These are phyloP conservation scores for Lablab purpureus DNA, from an alignment of 306 rosid species.

Conservation along the genomic window DNA sequence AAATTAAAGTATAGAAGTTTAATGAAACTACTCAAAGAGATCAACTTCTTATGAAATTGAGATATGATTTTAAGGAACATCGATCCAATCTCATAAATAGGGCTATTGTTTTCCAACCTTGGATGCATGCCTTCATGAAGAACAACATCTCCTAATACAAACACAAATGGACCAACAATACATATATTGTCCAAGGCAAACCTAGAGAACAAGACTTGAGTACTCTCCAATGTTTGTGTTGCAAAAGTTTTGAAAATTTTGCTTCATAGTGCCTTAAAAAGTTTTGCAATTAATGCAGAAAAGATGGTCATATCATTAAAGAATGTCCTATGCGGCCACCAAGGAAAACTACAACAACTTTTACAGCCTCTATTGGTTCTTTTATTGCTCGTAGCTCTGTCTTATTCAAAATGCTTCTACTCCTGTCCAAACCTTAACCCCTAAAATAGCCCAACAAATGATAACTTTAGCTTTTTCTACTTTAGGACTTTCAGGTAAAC, in stretches of 20 bases:
- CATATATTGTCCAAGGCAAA: neutral
- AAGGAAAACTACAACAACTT: neutral
- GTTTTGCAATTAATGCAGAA: neutral
- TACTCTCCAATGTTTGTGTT: neutral
- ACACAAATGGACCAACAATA: neutral
- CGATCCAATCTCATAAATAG: neutral
- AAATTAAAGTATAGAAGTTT: neutral
- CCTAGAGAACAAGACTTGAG: neutral
- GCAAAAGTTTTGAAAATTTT: too few relatives aligned
- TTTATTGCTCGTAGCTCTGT: too few relatives aligned
- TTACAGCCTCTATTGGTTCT: neutral
- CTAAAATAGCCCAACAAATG: conserved; percentile 19
- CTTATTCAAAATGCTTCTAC: too few relatives aligned
- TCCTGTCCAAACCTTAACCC: neutral
- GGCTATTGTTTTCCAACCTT: fast-evolving
- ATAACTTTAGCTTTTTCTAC: neutral
- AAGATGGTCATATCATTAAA: neutral
- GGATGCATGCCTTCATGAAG: neutral
- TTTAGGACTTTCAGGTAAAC: neutral
- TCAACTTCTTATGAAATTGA: too few relatives aligned
- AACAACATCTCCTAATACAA: neutral
- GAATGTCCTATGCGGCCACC: neutral
- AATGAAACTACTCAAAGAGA: neutral
- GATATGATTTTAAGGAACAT: neutral
- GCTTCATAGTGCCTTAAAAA: neutral